phyloP scores from a whole-genome alignment of 75 land plant genomes.

The Cunninghamia lanceolata region DNA sequence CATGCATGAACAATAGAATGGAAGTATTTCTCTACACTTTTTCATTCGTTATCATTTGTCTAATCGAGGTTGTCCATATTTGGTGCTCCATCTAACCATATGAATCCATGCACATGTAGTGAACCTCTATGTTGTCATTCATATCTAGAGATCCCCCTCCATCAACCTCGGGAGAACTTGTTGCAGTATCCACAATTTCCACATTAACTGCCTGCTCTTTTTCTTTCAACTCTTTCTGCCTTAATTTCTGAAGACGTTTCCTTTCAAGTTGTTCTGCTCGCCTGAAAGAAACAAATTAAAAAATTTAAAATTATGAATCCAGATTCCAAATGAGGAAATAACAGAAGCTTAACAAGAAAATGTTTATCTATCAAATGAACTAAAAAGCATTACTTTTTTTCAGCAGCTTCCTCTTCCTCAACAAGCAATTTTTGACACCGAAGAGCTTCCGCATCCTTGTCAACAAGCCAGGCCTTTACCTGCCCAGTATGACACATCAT shows the following conservation, averaged over 20 bases:
- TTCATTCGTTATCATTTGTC: no score
- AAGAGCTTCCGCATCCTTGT: slow-evolving; percentile 88
- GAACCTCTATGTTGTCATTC: no score
- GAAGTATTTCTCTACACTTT: no score
- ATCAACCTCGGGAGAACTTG: neutral
- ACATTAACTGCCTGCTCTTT: slow-evolving; percentile 24
- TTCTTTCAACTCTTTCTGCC: slow-evolving; percentile 55
- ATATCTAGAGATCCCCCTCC: neutral
- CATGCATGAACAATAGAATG: no score
- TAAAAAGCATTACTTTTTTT: slow-evolving; percentile 53
- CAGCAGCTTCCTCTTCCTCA: slow-evolving; percentile 95
- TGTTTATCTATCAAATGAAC: slow-evolving; percentile 1
- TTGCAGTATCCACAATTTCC: neutral
- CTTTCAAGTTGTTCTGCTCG: slow-evolving; percentile 47
- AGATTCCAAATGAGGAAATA: neutral
- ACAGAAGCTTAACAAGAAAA: neutral
- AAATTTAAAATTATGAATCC: no score
- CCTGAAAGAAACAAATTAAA: slow-evolving; percentile 21
- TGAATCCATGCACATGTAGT: no score
- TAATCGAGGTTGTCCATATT: no score
- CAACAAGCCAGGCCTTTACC: slow-evolving; percentile 89
- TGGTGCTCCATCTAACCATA: no score
- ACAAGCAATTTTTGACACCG: slow-evolving; percentile 77
- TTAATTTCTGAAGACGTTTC: slow-evolving; percentile 56
- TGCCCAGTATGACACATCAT: slow-evolving; percentile 14